Conservation (phyloP, 78 protist genomes). For the Capsaspora owczarzaki region DNA sequence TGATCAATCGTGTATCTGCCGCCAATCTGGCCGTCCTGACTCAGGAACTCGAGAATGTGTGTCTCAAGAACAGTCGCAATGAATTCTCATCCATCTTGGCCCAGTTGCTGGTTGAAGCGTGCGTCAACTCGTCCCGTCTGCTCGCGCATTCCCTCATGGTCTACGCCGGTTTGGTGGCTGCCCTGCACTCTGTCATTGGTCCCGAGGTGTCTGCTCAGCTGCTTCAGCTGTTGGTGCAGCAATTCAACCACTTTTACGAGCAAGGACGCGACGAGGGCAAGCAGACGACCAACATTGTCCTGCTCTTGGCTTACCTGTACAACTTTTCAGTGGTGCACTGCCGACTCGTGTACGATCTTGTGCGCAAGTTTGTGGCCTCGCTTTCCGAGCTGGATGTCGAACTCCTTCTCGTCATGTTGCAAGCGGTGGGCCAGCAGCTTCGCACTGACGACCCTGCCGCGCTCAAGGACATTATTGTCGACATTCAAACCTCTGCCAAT, state of each 20-base stretch:
- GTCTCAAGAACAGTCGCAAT: background rate
- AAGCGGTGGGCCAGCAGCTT: background rate
- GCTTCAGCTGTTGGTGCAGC: background rate
- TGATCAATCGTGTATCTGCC: background rate
- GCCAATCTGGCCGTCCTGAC: background rate
- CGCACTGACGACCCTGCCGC: slow-evolving; percentile 20
- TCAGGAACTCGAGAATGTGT: background rate
- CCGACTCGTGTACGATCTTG: background rate
- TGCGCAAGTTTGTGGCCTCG: background rate
- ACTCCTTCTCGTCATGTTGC: background rate
- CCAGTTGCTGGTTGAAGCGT: background rate
- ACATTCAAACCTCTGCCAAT: background rate
- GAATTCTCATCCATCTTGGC: background rate
- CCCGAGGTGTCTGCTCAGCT: background rate
- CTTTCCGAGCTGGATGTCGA: slow-evolving; percentile 7
- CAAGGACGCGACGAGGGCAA: background rate
- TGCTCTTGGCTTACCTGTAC: background rate
- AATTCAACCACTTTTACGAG: background rate
- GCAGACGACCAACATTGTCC: background rate
- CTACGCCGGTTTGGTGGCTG: background rate
- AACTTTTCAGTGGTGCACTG: background rate
- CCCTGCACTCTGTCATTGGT: background rate
- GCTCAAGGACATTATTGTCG: slow-evolving; percentile 9
- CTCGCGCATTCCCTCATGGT: background rate
- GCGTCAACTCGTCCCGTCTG: background rate